Base-by-base conservation (phyloP, 805 yeast genomes). In the Kuraishia ogatae region DNA sequence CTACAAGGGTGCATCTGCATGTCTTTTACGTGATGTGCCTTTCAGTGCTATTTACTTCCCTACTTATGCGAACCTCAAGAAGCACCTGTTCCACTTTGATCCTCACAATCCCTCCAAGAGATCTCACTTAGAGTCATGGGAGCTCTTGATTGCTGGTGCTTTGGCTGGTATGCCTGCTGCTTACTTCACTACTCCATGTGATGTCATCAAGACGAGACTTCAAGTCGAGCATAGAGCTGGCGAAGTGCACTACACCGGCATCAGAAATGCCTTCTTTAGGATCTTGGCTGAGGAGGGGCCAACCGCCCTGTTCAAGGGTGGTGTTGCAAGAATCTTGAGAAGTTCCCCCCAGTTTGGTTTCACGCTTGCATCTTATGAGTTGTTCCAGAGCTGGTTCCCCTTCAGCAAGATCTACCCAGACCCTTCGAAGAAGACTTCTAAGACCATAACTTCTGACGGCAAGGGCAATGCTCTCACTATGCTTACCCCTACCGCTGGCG, bases 131-230 rank as follows among this genome's bases (percentile, higher is more conserved):
- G 83, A 82, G 59, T 82, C 96, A 28, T 85, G 93, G 87, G 96
- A 93, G 71, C 75, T 94, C 60, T 79, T 93, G 57, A 68, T 82
- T 3, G 82, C 96, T 58, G 99, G 99, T 70, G 97, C 96, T 11
- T 68, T 92, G 59, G 98, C 99, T 15, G 99, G 98, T 67, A 90
- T 96, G 76, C 99, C 99, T 10, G 96, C 98, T 29, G 98, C 98
- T 11, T 93, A 87, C 69, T 75, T 92, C 61, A 93, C 99, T 1
- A 93, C 99, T 0, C 99, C 99, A 1, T 91, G 90, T 65, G 99
- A 93, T 76, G 98, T 93, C 52, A 88, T 94, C 64, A 93, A 93
- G 74, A 93, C 99, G 2, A 84, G 98, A 71, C 75, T 93, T 60
- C 99, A 93, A 73, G 84, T 90, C 57, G 96, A 85, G 67, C 78